Conservation (phyloP, 163 green algal species). For the Scenedesmus sp. region DNA sequence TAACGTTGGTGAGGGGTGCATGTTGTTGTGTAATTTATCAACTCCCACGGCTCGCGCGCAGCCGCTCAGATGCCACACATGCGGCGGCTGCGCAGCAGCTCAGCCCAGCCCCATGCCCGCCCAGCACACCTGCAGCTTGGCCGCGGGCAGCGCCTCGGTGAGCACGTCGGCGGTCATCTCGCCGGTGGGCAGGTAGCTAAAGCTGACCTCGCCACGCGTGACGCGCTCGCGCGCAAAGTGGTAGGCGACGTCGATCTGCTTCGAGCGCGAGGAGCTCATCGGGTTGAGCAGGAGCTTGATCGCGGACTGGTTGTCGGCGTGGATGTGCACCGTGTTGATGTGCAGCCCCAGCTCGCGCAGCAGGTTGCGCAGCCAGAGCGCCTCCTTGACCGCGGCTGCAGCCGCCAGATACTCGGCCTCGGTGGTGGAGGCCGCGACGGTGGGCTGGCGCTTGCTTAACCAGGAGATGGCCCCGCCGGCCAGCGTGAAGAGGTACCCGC, state of each 20-base stretch:
- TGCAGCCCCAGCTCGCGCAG: slow-evolving; percentile 32
- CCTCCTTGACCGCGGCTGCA: slow-evolving; percentile 41
- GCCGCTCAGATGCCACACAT: no score
- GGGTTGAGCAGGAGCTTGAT: slow-evolving; percentile 2
- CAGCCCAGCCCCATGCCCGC: no score
- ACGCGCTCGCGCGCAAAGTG: slow-evolving; percentile 49
- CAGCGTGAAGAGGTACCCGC: slow-evolving; percentile 49
- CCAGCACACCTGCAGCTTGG: no score
- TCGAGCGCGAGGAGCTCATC: slow-evolving; percentile 24
- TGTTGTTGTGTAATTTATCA: no score
- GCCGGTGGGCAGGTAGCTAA: slow-evolving; percentile 5
- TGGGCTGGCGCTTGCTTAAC: slow-evolving; percentile 50
- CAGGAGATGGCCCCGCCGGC: slow-evolving; percentile 48
- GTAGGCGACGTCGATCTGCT: slow-evolving; percentile 55
- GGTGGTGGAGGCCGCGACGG: slow-evolving; percentile 52
- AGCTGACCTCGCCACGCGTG: not conserved
- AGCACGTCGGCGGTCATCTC: slow-evolving; percentile 33
- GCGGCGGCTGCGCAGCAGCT: no score
- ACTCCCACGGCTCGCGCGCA: no score
- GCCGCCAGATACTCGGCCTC: slow-evolving; percentile 65
- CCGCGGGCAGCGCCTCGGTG: slow-evolving; percentile 30
- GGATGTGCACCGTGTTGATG: not conserved
- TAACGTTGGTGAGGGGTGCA: no score
- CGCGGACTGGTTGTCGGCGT: slow-evolving; percentile 24
- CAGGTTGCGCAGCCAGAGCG: slow-evolving; percentile 51